These are phyloP conservation scores for Talaromyces proteolyticus DNA, from an alignment of 495 filamentous ascomycete genomes.

Conservation along the genomic window DNA sequence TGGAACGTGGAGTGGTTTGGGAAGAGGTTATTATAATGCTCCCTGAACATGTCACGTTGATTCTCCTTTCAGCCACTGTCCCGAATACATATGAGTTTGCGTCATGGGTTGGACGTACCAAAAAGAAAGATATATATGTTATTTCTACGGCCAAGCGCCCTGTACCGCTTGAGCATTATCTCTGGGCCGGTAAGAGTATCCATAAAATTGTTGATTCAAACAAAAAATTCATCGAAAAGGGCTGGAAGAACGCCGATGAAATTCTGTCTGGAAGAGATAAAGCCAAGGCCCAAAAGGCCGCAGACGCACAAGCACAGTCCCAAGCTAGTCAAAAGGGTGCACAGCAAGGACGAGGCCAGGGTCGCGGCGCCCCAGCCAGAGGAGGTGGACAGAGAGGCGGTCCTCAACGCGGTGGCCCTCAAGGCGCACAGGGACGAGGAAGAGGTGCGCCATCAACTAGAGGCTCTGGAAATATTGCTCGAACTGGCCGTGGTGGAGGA, in stretches of 20 bases:
- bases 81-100: constrained; percentile 98
- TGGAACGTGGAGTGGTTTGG: constrained; percentile 97
- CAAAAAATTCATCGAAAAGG: constrained; percentile 81
- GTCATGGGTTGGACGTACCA: constrained; percentile 96
- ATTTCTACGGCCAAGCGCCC: constrained; percentile 96
- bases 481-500: constrained; percentile 77
- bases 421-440: constrained; percentile 17
- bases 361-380: constrained; percentile 22
- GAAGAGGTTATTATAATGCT: constrained; percentile 99
- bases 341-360: constrained; percentile 37
- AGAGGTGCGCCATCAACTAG: constrained; percentile 49
- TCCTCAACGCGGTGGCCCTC: constrained; percentile 42
- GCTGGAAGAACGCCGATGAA: constrained; percentile 92
- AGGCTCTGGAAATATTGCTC: constrained; percentile 80
- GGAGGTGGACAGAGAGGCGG: constrained; percentile 40
- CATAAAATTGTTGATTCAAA: constrained; percentile 90
- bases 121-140: constrained; percentile 98
- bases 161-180: constrained; percentile 89
- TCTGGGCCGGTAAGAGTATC: constrained; percentile 91
- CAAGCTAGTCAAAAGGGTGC: constrained; percentile 47
- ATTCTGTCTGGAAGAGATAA: constrained; percentile 80
- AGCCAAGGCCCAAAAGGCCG: constrained; percentile 49
- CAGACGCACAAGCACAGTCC: constrained; percentile 38
- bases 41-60: constrained; percentile 91
- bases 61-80: constrained; percentile 91